phyloP scores from a whole-genome alignment of 2,329 filamentous ascomycete genomes.

The Leptographium wingfieldii region DNA sequence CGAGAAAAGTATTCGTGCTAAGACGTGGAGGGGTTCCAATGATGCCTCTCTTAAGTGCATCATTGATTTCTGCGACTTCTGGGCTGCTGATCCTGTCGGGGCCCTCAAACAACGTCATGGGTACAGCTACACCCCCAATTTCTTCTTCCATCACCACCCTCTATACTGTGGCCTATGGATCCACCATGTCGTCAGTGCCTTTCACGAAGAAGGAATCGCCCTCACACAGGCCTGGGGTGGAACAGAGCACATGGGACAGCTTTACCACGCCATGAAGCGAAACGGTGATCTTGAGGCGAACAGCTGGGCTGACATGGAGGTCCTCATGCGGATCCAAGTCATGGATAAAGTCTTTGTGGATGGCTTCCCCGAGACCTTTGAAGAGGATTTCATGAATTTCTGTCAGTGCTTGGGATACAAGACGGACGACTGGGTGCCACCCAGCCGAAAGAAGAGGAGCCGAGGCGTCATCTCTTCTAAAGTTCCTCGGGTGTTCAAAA shows the following conservation, averaged over 20 bases:
- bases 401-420: conserved; percentile 24
- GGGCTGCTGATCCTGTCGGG: neutral
- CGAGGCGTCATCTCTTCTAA: neutral
- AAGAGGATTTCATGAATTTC: conserved; percentile 25
- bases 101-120: neutral
- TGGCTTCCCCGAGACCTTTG: conserved; percentile 16
- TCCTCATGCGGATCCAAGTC: conserved; percentile 18
- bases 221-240: conserved; percentile 27
- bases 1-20: conserved; percentile 8
- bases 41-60: conserved; percentile 7
- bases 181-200: conserved; percentile 20
- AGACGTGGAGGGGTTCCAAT: conserved; percentile 18
- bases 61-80: neutral
- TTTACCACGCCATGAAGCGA: conserved; percentile 27
- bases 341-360: conserved; percentile 24
- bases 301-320: conserved; percentile 29
- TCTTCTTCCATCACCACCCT: conserved; percentile 6
- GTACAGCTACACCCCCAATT: neutral
- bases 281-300: conserved; percentile 16
- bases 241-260: conserved; percentile 23
- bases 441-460: conserved; percentile 10
- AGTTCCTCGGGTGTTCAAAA: neutral
- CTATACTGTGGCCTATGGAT: conserved; percentile 25
- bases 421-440: conserved; percentile 16
- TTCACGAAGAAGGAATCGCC: conserved; percentile 20